Evolutionary conservation across 1,284 basidiomycete genomes (phyloP).

Genomic region (Rhodotorula sp.): DNA sequence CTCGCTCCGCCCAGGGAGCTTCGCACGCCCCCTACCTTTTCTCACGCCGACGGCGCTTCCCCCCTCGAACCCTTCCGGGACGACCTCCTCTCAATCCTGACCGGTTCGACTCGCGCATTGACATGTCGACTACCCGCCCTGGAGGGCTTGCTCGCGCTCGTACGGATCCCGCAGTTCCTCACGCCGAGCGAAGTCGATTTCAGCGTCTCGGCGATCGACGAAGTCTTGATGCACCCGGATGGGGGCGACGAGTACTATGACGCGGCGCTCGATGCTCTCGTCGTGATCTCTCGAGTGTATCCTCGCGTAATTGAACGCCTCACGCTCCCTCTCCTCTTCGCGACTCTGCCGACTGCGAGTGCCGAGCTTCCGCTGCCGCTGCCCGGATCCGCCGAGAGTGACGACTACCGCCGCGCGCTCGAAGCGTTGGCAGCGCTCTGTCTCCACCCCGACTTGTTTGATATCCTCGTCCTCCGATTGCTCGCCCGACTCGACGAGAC

Average conservation of each 20-base stretch:
- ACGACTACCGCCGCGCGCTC: constrained; percentile 64
- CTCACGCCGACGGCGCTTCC: constrained; percentile 43
- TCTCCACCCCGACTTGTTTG: constrained; percentile 72
- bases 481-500: constrained; percentile 72
- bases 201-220: constrained; percentile 72
- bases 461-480: constrained; percentile 74
- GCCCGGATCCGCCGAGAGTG: constrained; percentile 55
- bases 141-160: constrained; percentile 61
- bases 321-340: constrained; percentile 77
- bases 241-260: constrained; percentile 56
- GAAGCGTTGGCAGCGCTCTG: constrained; percentile 73
- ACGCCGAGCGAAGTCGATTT: constrained; percentile 71
- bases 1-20: constrained; percentile 15
- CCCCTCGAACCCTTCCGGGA: constrained; percentile 69
- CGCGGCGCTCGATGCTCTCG: constrained; percentile 66
- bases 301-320: constrained; percentile 61
- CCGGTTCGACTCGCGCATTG: constrained; percentile 51
- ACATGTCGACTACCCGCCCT: constrained; percentile 55
- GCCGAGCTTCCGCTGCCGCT: not conserved
- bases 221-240: constrained; percentile 53
- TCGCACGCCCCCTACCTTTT: constrained; percentile 17
- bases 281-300: constrained; percentile 61
- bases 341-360: constrained; percentile 53
- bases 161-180: constrained; percentile 64
- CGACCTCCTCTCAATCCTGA: constrained; percentile 65